Percentiles rank a stretch among this genome's conserved stretches.
Conservation (phyloP, 1,139 yeast genomes). For the Hanseniaspora uvarum region DNA sequence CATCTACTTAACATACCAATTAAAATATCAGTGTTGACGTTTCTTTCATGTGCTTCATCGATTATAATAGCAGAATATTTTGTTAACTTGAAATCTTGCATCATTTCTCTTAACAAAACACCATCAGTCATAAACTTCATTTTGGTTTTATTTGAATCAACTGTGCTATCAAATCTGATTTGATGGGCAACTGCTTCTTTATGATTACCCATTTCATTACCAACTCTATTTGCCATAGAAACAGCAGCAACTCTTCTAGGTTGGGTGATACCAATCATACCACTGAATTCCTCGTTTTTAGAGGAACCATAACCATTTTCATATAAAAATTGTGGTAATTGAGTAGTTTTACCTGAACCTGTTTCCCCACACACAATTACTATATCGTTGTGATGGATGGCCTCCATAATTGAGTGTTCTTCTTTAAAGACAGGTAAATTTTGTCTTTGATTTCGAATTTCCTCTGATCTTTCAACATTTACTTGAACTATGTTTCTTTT, state of each 20-base stretch:
- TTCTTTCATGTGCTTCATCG: conserved; percentile 97
- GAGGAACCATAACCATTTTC: conserved; percentile 84
- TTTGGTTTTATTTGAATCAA: conserved; percentile 53
- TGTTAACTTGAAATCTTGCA: conserved; percentile 67
- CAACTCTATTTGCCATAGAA: conserved; percentile 88
- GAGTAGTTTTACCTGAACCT: conserved; percentile 76
- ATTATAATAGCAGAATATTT: conserved; percentile 80
- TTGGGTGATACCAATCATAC: conserved; percentile 92
- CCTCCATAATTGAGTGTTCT: conserved; percentile 93
- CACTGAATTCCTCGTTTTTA: conserved; percentile 47
- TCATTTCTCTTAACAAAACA: conserved; percentile 83
- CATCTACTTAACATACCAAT: conserved; percentile 91
- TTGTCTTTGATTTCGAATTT: conserved; percentile 56
- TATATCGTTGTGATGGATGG: conserved; percentile 83
- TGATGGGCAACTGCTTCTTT: conserved; percentile 76
- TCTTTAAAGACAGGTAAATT: conserved; percentile 81
- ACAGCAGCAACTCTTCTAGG: conserved; percentile 99
- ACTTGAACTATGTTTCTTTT: conserved; percentile 60
- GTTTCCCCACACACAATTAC: conserved; percentile 89
- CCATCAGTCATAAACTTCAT: conserved; percentile 98
- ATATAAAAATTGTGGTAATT: conserved; percentile 65
- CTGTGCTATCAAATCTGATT: conserved; percentile 75
- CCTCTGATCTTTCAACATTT: conserved; percentile 51
- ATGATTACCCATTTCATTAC: conserved; percentile 71
- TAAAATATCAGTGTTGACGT: conserved; percentile 86